Base-by-base conservation (phyloP, 306 rosid species). In the Cercis canadensis region DNA sequence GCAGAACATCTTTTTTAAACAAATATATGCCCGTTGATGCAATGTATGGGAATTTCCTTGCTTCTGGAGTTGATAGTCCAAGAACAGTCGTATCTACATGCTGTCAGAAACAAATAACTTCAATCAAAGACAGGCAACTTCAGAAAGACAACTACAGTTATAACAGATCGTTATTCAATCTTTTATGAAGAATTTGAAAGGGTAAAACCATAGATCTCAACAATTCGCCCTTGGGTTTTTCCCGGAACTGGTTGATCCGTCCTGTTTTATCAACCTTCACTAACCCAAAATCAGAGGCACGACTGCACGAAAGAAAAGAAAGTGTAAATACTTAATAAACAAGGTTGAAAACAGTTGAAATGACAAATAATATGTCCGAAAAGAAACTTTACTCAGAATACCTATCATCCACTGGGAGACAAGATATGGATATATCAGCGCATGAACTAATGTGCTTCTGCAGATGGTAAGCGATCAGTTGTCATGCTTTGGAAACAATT, bases 1-100 rank as follows among this genome's bases (percentile, higher is more conserved):
- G 60, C 14, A 83, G 85, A 29, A 76, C 80, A 24, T 83, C 87
- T n/a, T 65, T 65, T 54, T 83, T 83, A 76, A 83, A 76, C 78
- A 83, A 73, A 29, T 83, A 83, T 62, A 83, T 65, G 36, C 87
- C 85, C 87, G 79, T 83, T 45, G 87, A 83, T 73, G 87, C 87
- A 19, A 83, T 80, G 65, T 83, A 80, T 40, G 87, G 77, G 75
- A 68, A 60, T 32, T 80, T 76, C 60, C 72, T 72, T 64, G 87
- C 82, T 64, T 83, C 78, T 49, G 75, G 82, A 52, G 75, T 21
- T 63, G 87, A 83, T 64, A 83, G 40, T 41, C 87, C 87, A 34
- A 80, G 73, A 69, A 57, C 17, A 76, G 77, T 69, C 8, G 87
- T 83, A 83, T 83, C 84, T 63, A 79, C 78, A 67, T 73, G 78